Percentiles rank a stretch among this genome's conserved stretches.
Conservation (phyloP, 352 stramenopile genomes). For the Thalassiosira exigua region DNA sequence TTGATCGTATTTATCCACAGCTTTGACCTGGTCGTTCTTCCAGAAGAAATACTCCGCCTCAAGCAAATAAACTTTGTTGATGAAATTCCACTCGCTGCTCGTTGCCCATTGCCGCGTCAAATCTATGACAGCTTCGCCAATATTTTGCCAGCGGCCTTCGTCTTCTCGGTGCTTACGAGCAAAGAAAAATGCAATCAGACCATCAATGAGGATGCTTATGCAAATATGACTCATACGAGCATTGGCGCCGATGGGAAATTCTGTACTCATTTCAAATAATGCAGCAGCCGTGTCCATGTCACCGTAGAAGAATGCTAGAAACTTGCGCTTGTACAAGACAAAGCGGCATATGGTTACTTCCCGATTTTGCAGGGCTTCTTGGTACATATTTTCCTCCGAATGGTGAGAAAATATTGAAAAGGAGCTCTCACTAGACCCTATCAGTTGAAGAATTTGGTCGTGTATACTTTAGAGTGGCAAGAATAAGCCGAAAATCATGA, state of each 20-base stretch:
- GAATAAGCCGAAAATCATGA: neutral
- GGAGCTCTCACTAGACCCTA: conserved; percentile 13
- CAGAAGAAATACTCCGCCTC: conserved; percentile 29
- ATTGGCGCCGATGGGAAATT: conserved; percentile 10
- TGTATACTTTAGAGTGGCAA: conserved; percentile 1
- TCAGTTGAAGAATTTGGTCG: conserved; percentile 10
- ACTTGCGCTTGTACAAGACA: conserved; percentile 28
- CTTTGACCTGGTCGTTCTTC: conserved; percentile 11
- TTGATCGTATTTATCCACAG: conserved; percentile 26
- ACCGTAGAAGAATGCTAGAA: conserved; percentile 21
- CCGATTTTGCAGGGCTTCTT: neutral
- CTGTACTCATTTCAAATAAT: conserved; percentile 18
- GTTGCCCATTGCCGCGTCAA: conserved; percentile 12
- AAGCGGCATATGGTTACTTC: conserved; percentile 9
- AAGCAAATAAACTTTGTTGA: conserved; percentile 34
- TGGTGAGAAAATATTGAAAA: conserved; percentile 4
- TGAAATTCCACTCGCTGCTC: conserved; percentile 36
- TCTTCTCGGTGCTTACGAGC: conserved; percentile 17
- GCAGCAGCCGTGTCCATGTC: conserved; percentile 26
- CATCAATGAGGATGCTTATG: conserved; percentile 28
- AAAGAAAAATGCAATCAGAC: conserved; percentile 35
- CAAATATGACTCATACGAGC: conserved; percentile 7
- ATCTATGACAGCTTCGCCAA: conserved; percentile 11
- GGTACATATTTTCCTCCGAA: conserved; percentile 8
- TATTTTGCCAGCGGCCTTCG: conserved; percentile 27